Percentiles rank a stretch among this genome's conserved stretches.
phyloP scores from a whole-genome alignment of 148 eudicot genomes.

The Cornus kousa region DNA sequence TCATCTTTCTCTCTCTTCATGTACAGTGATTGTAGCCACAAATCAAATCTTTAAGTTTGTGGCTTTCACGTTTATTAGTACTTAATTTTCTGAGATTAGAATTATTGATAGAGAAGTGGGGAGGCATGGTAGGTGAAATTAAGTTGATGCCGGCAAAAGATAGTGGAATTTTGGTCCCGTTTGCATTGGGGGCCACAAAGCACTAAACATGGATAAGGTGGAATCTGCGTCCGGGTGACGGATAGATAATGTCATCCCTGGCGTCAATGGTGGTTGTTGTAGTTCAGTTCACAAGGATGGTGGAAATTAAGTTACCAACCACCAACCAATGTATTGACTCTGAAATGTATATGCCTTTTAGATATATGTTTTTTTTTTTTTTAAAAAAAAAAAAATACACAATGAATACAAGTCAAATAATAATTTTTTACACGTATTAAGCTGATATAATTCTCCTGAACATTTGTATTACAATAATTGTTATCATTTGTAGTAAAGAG shows the following conservation, averaged over 20 bases:
- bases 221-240: background rate
- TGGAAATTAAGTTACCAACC: background rate
- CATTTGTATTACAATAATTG: too few relatives aligned
- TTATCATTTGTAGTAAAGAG: too few relatives aligned
- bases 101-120: background rate
- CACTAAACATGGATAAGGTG: background rate
- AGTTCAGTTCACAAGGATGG: background rate
- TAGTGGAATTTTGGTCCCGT: slow-evolving; percentile 9
- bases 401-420: background rate
- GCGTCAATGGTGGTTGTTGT: background rate
- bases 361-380: background rate
- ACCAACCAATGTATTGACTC: background rate
- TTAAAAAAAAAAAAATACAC: background rate
- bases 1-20: background rate
- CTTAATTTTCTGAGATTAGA: background rate
- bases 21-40: background rate
- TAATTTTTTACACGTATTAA: too few relatives aligned
- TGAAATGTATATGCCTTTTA: background rate
- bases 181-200: slow-evolving; percentile 9
- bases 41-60: background rate
- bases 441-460: too few relatives aligned
- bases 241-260: slow-evolving; percentile 2
- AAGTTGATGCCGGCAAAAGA: background rate
- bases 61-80: background rate
- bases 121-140: too few relatives aligned